Evolutionary conservation across 1,284 basidiomycete genomes (phyloP).

Genomic region (Trichosporon sp.): DNA sequence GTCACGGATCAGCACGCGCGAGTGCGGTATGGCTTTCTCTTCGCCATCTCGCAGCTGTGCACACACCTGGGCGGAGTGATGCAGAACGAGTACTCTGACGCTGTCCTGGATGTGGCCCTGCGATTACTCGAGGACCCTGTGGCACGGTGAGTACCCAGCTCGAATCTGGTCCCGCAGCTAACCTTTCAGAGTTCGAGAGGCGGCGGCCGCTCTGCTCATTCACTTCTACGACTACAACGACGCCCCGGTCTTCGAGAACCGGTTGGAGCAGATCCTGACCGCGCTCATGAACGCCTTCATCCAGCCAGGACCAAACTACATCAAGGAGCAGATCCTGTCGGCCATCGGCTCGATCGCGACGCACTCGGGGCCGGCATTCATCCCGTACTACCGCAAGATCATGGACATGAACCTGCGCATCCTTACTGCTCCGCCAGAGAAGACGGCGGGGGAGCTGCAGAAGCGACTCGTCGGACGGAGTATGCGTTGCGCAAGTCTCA

Average conservation of each 20-base stretch:
- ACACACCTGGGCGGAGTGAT: constrained; percentile 68
- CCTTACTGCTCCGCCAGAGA: constrained; percentile 65
- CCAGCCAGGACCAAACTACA: constrained; percentile 60
- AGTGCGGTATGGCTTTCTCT: constrained; percentile 79
- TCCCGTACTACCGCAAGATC: constrained; percentile 41
- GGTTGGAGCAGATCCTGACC: constrained; percentile 60
- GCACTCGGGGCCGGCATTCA: constrained; percentile 65
- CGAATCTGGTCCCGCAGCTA: not conserved
- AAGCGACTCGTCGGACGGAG: constrained; percentile 71
- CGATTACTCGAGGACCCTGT: constrained; percentile 74
- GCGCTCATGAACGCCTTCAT: constrained; percentile 24
- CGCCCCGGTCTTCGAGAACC: constrained; percentile 69
- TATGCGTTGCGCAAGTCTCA: constrained; percentile 81
- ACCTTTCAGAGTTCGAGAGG: constrained; percentile 69
- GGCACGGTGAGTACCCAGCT: constrained; percentile 61
- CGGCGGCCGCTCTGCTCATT: constrained; percentile 80
- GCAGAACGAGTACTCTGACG: constrained; percentile 38
- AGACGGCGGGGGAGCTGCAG: constrained; percentile 66
- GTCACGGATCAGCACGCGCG: constrained; percentile 76
- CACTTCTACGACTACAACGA: constrained; percentile 84
- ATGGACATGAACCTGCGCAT: constrained; percentile 60
- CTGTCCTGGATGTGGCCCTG: constrained; percentile 66
- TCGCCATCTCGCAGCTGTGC: constrained; percentile 81
- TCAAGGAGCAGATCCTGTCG: constrained; percentile 81
- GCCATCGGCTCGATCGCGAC: constrained; percentile 74